Base-by-base conservation (phyloP, 2,329 filamentous ascomycete species). In the Fusarium proliferatum region DNA sequence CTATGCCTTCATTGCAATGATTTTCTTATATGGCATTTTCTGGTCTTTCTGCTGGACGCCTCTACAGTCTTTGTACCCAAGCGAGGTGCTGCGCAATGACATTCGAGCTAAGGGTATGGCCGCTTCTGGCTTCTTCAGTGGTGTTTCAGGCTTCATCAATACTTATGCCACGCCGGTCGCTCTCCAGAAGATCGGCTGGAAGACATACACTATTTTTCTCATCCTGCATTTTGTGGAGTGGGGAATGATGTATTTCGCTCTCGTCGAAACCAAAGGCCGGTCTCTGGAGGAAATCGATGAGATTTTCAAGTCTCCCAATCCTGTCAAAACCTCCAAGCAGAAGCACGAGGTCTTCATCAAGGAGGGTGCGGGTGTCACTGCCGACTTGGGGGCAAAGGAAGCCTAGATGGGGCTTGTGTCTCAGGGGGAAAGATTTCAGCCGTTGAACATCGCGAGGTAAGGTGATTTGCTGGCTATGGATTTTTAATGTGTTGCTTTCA, bases 1-100 rank as follows among this genome's bases (percentile, higher is more conserved):
- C 1, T 63, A 63, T 9, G 52, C 60, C 1, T 63, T 59, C 8
- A 63, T 63, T 19, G 60, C 60, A 12, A 63, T 59, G 60, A 59
- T 63, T 16, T 48, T 59, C 8, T 15, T 63, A 12, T 63, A 63
- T 11, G 60, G 60, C 1, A 59, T 63, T 9, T 26, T 63, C 30
- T 59, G 41, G 41, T 63, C 60, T 4, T 63, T 59, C 34, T 59
- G 52, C 34, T 63, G 52, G 60, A 63, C 60, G 17, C 60, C 60
- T 46, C 52, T 63, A 15, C 52, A 63, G 11, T 58, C 52, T 12
- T 6, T 63, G 1, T 63, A 63, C 12, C 52, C 60, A 15, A 59
- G 52, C 15, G 60, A 63, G 33, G 15, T 63, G 3, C 26, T 63
- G 4, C 52, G 34, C 42, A 63, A 58, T 26, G 60, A 63, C 30